Percentiles rank a stretch among this genome's conserved stretches.
Evolutionary conservation across 208 protist species (phyloP).

Genomic region (Acanthamoeba lenticulata): DNA sequence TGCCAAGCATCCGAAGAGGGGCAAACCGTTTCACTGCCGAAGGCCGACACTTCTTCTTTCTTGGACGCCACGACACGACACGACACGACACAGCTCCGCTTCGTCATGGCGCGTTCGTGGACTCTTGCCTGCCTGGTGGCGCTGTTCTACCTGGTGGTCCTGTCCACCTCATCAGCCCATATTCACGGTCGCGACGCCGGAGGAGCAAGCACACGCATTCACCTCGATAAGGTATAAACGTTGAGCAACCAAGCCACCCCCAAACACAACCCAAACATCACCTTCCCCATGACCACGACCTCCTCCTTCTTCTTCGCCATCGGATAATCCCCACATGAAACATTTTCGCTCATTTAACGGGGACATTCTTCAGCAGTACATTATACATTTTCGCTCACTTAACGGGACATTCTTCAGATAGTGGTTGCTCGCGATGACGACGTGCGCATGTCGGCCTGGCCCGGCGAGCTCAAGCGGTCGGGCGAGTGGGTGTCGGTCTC

Average conservation of each 20-base stretch:
- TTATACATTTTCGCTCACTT: neutral
- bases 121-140: neutral
- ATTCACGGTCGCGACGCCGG: neutral
- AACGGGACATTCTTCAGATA: neutral
- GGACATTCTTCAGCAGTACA: too few species aligned
- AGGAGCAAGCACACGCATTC: neutral
- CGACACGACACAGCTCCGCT: neutral
- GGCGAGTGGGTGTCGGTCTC: neutral
- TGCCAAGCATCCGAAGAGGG: too few species aligned
- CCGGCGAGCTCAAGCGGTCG: neutral
- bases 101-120: neutral
- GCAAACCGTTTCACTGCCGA: too few species aligned
- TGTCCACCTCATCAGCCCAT: neutral
- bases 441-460: neutral
- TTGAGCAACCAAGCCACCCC: neutral
- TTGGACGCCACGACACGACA: too few species aligned
- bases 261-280: too few species aligned
- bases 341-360: neutral
- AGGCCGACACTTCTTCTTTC: too few species aligned
- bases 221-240: neutral
- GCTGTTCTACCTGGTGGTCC: neutral
- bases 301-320: neutral
- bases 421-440: neutral
- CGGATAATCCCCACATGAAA: too few species aligned
- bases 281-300: too few species aligned